A percentile compares a stretch with the other conserved stretches of the same genome.
Conservation (phyloP, 2,329 filamentous ascomycete species). For the Penicillium rolfsii region DNA sequence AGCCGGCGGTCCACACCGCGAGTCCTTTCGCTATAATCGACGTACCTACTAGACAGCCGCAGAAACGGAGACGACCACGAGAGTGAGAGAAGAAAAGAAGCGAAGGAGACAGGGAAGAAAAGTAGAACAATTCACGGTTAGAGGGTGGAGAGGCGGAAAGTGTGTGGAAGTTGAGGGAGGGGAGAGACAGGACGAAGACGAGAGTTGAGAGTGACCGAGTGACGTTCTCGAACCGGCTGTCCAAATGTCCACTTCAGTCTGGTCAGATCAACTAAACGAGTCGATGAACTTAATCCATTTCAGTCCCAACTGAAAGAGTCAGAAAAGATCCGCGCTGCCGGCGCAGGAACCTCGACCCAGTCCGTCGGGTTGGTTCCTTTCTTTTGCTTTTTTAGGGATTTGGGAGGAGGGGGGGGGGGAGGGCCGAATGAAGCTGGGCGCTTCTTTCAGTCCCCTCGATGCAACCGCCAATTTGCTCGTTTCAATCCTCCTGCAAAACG, state of each 20-base stretch:
- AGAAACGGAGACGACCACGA: not conserved
- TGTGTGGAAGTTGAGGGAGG: conserved; percentile 16
- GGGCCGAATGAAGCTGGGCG: conserved; percentile 2
- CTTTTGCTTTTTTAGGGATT: not conserved
- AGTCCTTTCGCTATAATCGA: not conserved
- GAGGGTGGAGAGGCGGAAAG: conserved; percentile 7
- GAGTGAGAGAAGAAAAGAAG: conserved; percentile 1
- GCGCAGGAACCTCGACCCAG: conserved; percentile 37
- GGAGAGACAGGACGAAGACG: not conserved
- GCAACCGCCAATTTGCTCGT: not conserved
- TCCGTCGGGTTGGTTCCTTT: conserved; percentile 29
- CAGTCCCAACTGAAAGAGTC: conserved; percentile 11
- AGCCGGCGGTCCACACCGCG: conserved; percentile 24
- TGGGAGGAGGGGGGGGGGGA: too few species aligned
- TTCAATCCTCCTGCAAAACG: not conserved
- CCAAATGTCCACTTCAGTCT: not conserved
- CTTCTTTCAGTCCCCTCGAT: not conserved
- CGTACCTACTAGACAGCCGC: not conserved
- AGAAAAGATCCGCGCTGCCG: conserved; percentile 28
- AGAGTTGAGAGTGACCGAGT: conserved; percentile 7
- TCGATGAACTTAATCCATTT: not conserved
- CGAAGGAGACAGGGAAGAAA: not conserved
- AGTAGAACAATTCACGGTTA: not conserved
- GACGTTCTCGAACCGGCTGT: conserved; percentile 21
- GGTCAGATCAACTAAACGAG: not conserved